Conservation (phyloP, 1,139 yeast genomes). For the Sugiyamaella sp. region DNA sequence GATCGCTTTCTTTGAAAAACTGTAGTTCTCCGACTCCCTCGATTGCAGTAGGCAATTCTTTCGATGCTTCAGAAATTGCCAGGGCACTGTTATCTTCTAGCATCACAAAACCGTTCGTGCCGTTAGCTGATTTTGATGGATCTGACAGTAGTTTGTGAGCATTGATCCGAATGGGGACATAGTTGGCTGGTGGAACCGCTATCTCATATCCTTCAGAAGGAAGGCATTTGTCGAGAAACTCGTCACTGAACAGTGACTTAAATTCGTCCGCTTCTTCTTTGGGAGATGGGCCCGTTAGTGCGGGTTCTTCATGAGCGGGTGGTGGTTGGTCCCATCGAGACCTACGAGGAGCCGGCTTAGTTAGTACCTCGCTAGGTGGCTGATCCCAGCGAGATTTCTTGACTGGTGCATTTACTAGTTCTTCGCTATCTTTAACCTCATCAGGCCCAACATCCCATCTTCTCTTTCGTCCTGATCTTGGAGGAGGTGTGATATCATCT, state of each 20-base stretch:
- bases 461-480: conserved; percentile 24
- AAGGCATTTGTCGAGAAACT: conserved; percentile 53
- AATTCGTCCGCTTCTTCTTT: conserved; percentile 34
- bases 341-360: conserved; percentile 28
- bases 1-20: conserved; percentile 71
- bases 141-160: conserved; percentile 31
- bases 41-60: conserved; percentile 53
- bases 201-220: conserved; percentile 57
- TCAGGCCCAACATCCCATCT: conserved; percentile 48
- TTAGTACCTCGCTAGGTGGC: conserved; percentile 34
- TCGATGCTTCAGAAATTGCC: conserved; percentile 30
- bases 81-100: conserved; percentile 39
- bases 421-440: conserved; percentile 17
- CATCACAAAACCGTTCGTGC: conserved; percentile 38
- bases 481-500: conserved; percentile 33
- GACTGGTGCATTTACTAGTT: conserved; percentile 18
- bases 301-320: neutral
- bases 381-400: conserved; percentile 22
- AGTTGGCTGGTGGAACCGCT: conserved; percentile 53
- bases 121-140: conserved; percentile 31
- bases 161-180: conserved; percentile 42
- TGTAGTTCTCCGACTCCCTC: conserved; percentile 68
- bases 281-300: conserved; percentile 28
- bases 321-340: conserved; percentile 29
- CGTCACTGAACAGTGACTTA: conserved; percentile 50